These are phyloP conservation scores for Collybiopsis confluens DNA, from an alignment of 768 basidiomycete genomes.

Conservation along the genomic window DNA sequence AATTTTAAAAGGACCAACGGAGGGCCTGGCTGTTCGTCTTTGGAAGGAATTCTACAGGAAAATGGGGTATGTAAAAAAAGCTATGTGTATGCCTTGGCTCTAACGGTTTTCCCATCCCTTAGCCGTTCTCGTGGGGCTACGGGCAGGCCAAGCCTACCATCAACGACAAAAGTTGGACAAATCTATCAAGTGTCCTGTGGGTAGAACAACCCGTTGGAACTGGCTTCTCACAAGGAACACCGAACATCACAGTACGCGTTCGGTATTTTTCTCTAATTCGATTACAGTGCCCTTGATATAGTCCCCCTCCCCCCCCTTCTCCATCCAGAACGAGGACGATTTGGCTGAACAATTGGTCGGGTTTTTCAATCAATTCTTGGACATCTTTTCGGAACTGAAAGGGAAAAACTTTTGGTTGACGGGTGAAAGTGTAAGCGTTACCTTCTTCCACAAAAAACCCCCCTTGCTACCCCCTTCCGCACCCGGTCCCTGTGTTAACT, in stretches of 20 bases:
- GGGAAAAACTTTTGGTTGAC: slow-evolving; percentile 66
- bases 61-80: slow-evolving; percentile 73
- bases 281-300: too few relatives aligned
- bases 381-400: slow-evolving; percentile 70
- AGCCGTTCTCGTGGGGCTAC: slow-evolving; percentile 66
- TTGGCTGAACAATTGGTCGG: slow-evolving; percentile 47
- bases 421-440: slow-evolving; percentile 66
- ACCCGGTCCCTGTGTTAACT: too few relatives aligned
- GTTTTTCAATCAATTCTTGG: slow-evolving; percentile 73
- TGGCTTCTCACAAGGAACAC: slow-evolving; percentile 68
- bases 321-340: slow-evolving; percentile 47
- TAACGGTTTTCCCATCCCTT: too few relatives aligned
- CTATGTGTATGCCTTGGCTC: too few relatives aligned
- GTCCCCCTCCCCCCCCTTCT: too few relatives aligned
- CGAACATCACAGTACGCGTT: slow-evolving; percentile 55
- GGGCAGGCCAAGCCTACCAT: slow-evolving; percentile 61
- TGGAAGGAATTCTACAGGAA: slow-evolving; percentile 69
- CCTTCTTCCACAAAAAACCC: too few relatives aligned
- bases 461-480: neutral
- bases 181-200: slow-evolving; percentile 69
- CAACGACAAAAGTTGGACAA: slow-evolving; percentile 76
- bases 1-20: slow-evolving; percentile 60
- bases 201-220: slow-evolving; percentile 81
- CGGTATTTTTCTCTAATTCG: slow-evolving; percentile 12
- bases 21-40: slow-evolving; percentile 75